Evolutionary conservation across 208 protist genomes (phyloP).

Genomic region (Leishmania arabica): DNA sequence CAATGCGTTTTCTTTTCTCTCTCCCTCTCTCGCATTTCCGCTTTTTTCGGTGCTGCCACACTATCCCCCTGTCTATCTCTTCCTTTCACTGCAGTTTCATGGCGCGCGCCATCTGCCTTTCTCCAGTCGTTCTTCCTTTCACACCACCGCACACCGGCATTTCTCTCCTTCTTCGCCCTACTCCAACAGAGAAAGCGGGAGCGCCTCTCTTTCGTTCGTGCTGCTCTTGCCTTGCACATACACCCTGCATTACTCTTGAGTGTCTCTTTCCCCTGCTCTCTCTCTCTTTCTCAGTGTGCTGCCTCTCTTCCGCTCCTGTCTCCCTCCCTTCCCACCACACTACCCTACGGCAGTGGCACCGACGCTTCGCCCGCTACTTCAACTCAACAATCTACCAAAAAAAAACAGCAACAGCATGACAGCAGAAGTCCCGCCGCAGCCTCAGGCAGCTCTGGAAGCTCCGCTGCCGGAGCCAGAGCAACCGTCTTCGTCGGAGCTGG

Average conservation of each 20-base stretch:
- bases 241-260: not conserved
- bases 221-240: not conserved
- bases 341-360: not conserved
- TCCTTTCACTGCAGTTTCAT: not conserved
- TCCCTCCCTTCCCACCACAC: not conserved
- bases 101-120: not conserved
- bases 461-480: slow-evolving; percentile 27
- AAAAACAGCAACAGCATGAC: not conserved
- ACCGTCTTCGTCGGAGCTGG: slow-evolving; percentile 17
- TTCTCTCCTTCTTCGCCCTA: not conserved
- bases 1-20: not conserved
- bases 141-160: not conserved
- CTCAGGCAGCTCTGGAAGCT: slow-evolving; percentile 6
- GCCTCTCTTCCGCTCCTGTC: not conserved
- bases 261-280: not conserved
- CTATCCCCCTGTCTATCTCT: not conserved
- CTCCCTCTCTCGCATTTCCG: not conserved
- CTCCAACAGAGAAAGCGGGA: not conserved
- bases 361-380: not conserved
- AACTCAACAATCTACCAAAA: not conserved
- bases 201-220: not conserved
- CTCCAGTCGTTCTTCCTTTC: not conserved
- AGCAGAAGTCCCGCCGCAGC: not conserved
- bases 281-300: not conserved
- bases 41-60: not conserved